Conservation (phyloP, 257 asterid genomes). For the Lithospermum erythrorhizon region DNA sequence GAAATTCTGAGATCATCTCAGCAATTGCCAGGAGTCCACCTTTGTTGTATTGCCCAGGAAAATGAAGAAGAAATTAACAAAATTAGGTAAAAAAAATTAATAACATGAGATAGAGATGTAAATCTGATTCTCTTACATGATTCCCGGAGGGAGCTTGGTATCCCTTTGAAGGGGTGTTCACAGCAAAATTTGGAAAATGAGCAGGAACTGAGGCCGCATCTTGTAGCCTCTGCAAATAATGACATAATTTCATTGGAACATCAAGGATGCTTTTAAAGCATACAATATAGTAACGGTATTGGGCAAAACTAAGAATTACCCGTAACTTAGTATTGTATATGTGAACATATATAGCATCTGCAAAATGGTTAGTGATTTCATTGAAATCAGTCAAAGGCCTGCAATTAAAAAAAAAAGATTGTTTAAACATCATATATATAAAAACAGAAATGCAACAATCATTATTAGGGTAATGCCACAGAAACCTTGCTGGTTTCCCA, state of each 20-base stretch:
- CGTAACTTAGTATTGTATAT: slow-evolving; percentile 54
- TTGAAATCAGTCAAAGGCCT: slow-evolving; percentile 74
- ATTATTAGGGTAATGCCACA: not conserved
- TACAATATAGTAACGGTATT: not conserved
- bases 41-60: slow-evolving; percentile 32
- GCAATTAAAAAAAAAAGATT: slow-evolving; percentile 16
- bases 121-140: slow-evolving; percentile 24
- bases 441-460: slow-evolving; percentile 5
- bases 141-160: slow-evolving; percentile 43
- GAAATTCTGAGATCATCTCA: slow-evolving; percentile 35
- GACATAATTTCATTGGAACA: slow-evolving; percentile 1
- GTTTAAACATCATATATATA: slow-evolving; percentile 3
- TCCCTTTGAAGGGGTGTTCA: slow-evolving; percentile 52
- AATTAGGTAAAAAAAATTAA: not conserved
- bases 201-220: slow-evolving; percentile 31
- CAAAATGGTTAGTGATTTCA: slow-evolving; percentile 79
- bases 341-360: slow-evolving; percentile 72
- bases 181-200: slow-evolving; percentile 35
- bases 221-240: slow-evolving; percentile 39
- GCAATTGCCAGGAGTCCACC: slow-evolving; percentile 38
- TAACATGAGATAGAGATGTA: not conserved
- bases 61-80: slow-evolving; percentile 28
- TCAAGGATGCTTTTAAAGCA: not conserved
- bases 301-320: slow-evolving; percentile 31
- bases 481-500: not conserved